Evolutionary conservation across 352 stramenopile genomes (phyloP).

Genomic region (Globisporangium uncinulatum): DNA sequence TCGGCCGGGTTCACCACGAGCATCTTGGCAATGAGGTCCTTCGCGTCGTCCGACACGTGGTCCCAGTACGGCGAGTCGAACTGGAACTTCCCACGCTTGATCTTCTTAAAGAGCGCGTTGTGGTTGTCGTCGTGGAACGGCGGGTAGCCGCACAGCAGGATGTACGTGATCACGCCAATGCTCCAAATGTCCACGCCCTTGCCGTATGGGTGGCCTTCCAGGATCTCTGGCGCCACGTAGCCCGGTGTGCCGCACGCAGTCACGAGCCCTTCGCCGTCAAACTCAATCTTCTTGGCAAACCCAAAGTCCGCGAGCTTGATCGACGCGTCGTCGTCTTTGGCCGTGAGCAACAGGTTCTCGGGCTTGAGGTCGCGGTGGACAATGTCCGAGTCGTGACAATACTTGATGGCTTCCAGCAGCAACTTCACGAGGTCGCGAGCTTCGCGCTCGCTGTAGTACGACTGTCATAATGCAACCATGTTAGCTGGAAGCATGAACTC

Average conservation of each 20-base stretch:
- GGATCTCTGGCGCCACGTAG: slow-evolving; percentile 82
- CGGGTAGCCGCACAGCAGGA: slow-evolving; percentile 80
- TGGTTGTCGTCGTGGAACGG: slow-evolving; percentile 93
- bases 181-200: slow-evolving; percentile 87
- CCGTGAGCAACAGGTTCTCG: slow-evolving; percentile 78
- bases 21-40: slow-evolving; percentile 93
- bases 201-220: slow-evolving; percentile 72
- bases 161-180: slow-evolving; percentile 89
- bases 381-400: slow-evolving; percentile 83
- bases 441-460: slow-evolving; percentile 89
- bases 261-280: slow-evolving; percentile 59
- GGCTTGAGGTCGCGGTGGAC: slow-evolving; percentile 84
- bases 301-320: slow-evolving; percentile 88
- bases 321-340: slow-evolving; percentile 75
- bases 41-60: slow-evolving; percentile 90
- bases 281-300: slow-evolving; percentile 81
- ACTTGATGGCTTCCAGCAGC: slow-evolving; percentile 84
- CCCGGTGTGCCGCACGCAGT: slow-evolving; percentile 79
- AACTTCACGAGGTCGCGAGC: slow-evolving; percentile 82
- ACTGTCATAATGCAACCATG: slow-evolving; percentile 22
- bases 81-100: slow-evolving; percentile 92
- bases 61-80: slow-evolving; percentile 96
- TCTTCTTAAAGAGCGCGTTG: slow-evolving; percentile 92
- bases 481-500: too few relatives aligned
- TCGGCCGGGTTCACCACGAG: slow-evolving; percentile 89